phyloP scores from a whole-genome alignment of 352 stramenopile genomes.

The Pythium rhizo-oryzae region DNA sequence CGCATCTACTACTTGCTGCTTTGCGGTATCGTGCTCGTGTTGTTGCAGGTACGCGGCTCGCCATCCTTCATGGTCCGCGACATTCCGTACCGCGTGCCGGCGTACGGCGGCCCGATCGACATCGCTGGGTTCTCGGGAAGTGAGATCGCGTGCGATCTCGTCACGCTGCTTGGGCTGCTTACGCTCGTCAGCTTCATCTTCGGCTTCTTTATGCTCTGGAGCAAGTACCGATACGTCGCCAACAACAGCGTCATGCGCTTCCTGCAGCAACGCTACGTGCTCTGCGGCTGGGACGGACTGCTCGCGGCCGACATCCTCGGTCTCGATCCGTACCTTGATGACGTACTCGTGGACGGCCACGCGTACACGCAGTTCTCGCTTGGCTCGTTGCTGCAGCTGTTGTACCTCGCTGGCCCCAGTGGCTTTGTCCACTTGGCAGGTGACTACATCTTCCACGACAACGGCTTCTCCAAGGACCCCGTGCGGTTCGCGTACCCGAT shows the following conservation, averaged over 20 bases:
- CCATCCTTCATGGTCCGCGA: slow-evolving; percentile 53
- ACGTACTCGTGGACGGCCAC: slow-evolving; percentile 28
- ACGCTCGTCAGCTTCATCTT: slow-evolving; percentile 33
- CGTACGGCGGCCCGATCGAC: slow-evolving; percentile 40
- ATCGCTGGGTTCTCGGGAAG: slow-evolving; percentile 49
- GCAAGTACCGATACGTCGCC: slow-evolving; percentile 38
- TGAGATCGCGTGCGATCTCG: slow-evolving; percentile 57
- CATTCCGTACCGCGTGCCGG: slow-evolving; percentile 29
- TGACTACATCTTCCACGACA: slow-evolving; percentile 52
- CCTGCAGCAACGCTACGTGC: slow-evolving; percentile 49
- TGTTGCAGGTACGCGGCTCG: slow-evolving; percentile 36
- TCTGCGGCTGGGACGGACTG: slow-evolving; percentile 54
- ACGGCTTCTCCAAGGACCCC: slow-evolving; percentile 36
- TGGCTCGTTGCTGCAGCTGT: slow-evolving; percentile 45
- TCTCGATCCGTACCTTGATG: slow-evolving; percentile 41
- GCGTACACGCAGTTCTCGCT: slow-evolving; percentile 39
- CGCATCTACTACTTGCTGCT: slow-evolving; percentile 58
- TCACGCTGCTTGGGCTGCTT: slow-evolving; percentile 39
- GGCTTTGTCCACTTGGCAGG: slow-evolving; percentile 43
- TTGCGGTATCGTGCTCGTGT: slow-evolving; percentile 40
- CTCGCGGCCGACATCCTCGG: slow-evolving; percentile 38
- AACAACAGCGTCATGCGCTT: slow-evolving; percentile 53
- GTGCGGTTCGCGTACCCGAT: slow-evolving; percentile 38
- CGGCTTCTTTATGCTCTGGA: slow-evolving; percentile 35
- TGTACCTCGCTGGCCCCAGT: slow-evolving; percentile 54